phyloP scores from a whole-genome alignment of 495 filamentous ascomycete genomes.

The Trichoderma virens region DNA sequence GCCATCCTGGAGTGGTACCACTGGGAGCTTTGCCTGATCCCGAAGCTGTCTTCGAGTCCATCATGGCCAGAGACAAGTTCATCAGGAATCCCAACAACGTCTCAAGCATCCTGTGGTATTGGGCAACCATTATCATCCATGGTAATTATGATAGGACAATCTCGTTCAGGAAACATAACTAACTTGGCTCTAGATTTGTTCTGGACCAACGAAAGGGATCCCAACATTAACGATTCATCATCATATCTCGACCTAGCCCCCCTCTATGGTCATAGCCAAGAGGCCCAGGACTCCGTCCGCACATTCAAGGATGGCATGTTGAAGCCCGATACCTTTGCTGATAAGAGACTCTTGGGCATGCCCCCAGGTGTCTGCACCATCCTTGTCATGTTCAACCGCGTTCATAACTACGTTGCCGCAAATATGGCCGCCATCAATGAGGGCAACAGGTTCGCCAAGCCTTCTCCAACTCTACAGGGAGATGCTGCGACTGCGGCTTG shows the following conservation, averaged over 20 bases:
- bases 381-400: slow-evolving; percentile 68
- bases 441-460: slow-evolving; percentile 59
- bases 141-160: slow-evolving; percentile 22
- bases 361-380: slow-evolving; percentile 75
- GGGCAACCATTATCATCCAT: slow-evolving; percentile 86
- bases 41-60: slow-evolving; percentile 65
- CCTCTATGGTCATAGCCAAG: slow-evolving; percentile 74
- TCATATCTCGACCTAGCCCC: slow-evolving; percentile 82
- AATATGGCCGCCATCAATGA: slow-evolving; percentile 65
- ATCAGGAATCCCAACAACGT: slow-evolving; percentile 58
- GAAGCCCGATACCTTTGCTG: slow-evolving; percentile 75
- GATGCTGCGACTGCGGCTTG: slow-evolving; percentile 47
- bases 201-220: slow-evolving; percentile 35
- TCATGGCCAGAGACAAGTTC: slow-evolving; percentile 42
- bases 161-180: no score
- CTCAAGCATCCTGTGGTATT: slow-evolving; percentile 82
- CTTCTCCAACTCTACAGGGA: slow-evolving; percentile 29
- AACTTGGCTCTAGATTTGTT: slow-evolving; percentile 25
- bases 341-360: slow-evolving; percentile 70
- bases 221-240: slow-evolving; percentile 60
- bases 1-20: slow-evolving; percentile 54
- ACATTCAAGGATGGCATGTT: slow-evolving; percentile 76
- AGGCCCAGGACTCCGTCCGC: slow-evolving; percentile 66
- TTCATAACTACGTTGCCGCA: slow-evolving; percentile 74
- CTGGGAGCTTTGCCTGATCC: slow-evolving; percentile 66